Evolutionary conservation across 129 eudicot species (phyloP).

Genomic region (Gnaphalium uliginosum): DNA sequence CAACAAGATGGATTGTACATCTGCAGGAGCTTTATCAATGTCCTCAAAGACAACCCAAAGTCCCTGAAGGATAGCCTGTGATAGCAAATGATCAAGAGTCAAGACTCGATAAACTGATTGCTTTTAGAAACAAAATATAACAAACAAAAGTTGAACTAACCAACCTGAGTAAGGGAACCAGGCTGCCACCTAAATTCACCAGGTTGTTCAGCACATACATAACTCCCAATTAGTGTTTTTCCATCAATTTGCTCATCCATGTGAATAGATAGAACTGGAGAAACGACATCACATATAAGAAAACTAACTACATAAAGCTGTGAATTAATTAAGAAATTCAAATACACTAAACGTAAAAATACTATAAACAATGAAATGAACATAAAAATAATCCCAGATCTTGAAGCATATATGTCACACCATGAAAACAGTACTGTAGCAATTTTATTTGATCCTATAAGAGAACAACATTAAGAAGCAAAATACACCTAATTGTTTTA

Average conservation of each 20-base stretch:
- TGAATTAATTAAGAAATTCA: slow-evolving; percentile 12
- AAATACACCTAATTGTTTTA: background rate
- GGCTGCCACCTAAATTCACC: slow-evolving; percentile 99
- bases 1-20: slow-evolving; percentile 80
- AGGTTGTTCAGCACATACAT: slow-evolving; percentile 90
- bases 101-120: background rate
- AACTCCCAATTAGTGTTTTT: slow-evolving; percentile 83
- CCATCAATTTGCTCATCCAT: slow-evolving; percentile 99
- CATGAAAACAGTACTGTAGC: slow-evolving; percentile 11
- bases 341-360: background rate
- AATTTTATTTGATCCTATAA: background rate
- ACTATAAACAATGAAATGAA: background rate
- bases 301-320: background rate
- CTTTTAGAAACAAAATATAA: background rate
- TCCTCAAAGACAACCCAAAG: slow-evolving; percentile 98
- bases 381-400: background rate
- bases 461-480: background rate
- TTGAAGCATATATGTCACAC: background rate
- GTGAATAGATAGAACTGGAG: slow-evolving; percentile 76
- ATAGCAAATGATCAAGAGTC: background rate
- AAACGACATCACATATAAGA: background rate
- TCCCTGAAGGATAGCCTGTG: slow-evolving; percentile 80
- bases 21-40: slow-evolving; percentile 95
- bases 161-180: slow-evolving; percentile 98
- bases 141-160: background rate